Evolutionary conservation across 176 grass and related monocot species (phyloP).

Genomic region (Zoysia pacifica): DNA sequence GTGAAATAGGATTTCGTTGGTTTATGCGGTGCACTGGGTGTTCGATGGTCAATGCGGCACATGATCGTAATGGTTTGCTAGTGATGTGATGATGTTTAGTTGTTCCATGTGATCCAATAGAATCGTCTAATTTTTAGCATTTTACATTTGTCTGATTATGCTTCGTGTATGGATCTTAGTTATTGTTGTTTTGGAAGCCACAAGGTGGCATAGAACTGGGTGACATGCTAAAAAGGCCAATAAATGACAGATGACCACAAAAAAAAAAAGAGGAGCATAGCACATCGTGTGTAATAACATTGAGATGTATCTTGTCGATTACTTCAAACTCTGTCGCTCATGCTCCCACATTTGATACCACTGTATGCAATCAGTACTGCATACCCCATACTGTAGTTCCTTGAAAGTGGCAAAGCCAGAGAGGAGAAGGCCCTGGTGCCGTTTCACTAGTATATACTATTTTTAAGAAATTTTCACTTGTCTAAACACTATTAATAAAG

Average conservation of each 20-base stretch:
- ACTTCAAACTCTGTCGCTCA: not conserved
- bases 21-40: not conserved
- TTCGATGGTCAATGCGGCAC: not conserved
- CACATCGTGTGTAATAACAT: not conserved
- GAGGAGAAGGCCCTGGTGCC: no score
- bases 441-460: no score
- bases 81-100: conserved; percentile 11
- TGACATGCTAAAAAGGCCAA: not conserved
- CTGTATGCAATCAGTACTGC: not conserved
- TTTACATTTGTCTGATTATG: not conserved
- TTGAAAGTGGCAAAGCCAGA: no score
- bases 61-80: not conserved
- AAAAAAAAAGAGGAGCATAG: not conserved
- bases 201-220: not conserved
- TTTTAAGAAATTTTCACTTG: no score
- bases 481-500: no score
- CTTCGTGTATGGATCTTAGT: not conserved
- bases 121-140: not conserved
- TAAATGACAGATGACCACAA: not conserved
- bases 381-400: not conserved
- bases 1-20: not conserved
- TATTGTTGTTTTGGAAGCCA: not conserved
- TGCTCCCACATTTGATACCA: not conserved
- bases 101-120: not conserved
- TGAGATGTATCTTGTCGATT: not conserved